Evolutionary conservation across 1,284 basidiomycete genomes (phyloP), one percentile per base, ranked within the genome.

Genomic region (Naganishia cerealis): DNA sequence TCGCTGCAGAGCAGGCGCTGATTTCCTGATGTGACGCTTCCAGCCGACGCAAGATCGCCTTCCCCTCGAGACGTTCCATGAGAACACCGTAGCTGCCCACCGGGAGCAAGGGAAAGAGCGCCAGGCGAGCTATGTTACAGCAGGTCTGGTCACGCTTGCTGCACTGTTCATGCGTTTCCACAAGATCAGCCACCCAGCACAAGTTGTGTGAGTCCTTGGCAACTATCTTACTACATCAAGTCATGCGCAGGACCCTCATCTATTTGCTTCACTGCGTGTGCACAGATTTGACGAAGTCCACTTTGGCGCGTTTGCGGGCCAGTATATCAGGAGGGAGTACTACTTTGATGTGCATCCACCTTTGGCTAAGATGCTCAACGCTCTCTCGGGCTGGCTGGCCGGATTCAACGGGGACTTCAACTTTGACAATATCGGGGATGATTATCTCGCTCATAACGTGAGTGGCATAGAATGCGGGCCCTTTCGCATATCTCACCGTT

Each of bases 341-440:
- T 98, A 98, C 82, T 99, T 99, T 83, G 96, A 99, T 79, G 96
- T 99, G 4, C 96, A 99, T 76, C 95, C 95, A 48, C 95, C 95
- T 16, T 87, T 97, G 65, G 93, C 94, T 55, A 97, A 97, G 79
- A 85, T 97, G 72, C 84, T 97, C 39, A 90, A 94, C 75, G 96
- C 90, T 56, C 85, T 95, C 46, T 90, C 91, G 33, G 96, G 93
- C 71, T 98, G 92, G 91, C 89, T 96, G 70, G 91, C 95, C 53
- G 96, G 96, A 10, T 99, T 95, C 78, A 90, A 97, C 75, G 96
- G 95, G 38, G 83, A 88, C 65, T 99, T 97, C 80, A 85, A 88
- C 50, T 99, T 99, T 82, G 91, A 95, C 69, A 90, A 88, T 76
- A 99, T 99, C 71, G 95, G 94, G 18, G 94, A 98, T 80, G 91